Base-by-base conservation (phyloP, 2,329 filamentous ascomycete genomes). In the Sclerotinia glacialis region DNA sequence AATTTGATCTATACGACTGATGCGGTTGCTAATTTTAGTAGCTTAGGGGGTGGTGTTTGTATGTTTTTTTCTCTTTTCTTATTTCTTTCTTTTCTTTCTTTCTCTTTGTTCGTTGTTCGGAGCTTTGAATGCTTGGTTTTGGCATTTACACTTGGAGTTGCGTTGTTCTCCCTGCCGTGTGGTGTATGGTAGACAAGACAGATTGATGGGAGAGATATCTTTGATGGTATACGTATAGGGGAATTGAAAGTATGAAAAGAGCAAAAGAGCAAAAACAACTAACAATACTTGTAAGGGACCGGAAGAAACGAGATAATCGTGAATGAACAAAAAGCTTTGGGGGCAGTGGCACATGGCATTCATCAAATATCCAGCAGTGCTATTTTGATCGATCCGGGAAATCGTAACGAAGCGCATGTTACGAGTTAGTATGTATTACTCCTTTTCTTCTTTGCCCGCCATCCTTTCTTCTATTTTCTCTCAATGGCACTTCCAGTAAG, bases 11-110 rank as follows among this genome's bases (percentile, higher is more conserved):
- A 65, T 28, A 52, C 63, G 1, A 11, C 6, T 23, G 54, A 65
- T 31, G 63, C 63, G 7, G 54, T 65, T 28, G 63, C 53, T 23
- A 65, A 65, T 8, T 65, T 65, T n/a, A 59, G 53, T 5, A 42
- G 34, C 2, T 52, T 65, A 31, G 63, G 63, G 2, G 63, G 54
- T 14, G 53, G 55, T 42, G 44, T 65, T 50, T 65, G 63, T 65
- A 50, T 23, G 63, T 65, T 59, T 2, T 54, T 21, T 23, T 21
- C 11, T 34, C 37, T 1, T 21, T 18, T 34, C 37, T 1, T 26
- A 12, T 26, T 26, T 23, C 3, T 18, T 12, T n/a, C n/a, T n/a
- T n/a, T n/a, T n/a, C n/a, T n/a, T n/a, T n/a, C n/a, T n/a, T n/a
- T n/a, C n/a, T n/a, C n/a, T n/a, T n/a, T n/a, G n/a, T n/a, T n/a